Base-by-base conservation (phyloP, 2,329 filamentous ascomycete species). In the Colletotrichum sp. region DNA sequence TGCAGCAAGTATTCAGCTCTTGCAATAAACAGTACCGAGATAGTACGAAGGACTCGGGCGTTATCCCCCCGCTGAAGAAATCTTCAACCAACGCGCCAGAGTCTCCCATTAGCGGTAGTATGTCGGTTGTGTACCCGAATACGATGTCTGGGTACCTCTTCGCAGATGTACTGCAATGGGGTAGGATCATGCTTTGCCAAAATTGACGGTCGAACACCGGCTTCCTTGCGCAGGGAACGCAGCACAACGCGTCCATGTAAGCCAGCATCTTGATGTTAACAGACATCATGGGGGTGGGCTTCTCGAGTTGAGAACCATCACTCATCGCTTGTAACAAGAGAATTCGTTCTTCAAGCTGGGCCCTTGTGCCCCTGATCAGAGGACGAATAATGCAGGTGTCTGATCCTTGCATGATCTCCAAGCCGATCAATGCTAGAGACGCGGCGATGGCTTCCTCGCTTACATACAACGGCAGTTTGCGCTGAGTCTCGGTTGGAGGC, bases 221-320 rank as follows among this genome's bases (percentile, higher is more conserved):
- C 10, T 34, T 26, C 52, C 61, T 70, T 8, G 75, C 70, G 28
- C 61, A 74, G n/a, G 75, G 75, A 12, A 76, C 61, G 36, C 71
- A 76, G 26, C 43, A 74, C 5, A 74, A 8, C 2, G 58, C 13
- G 36, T 76, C 71, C 48, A 74, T 68, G 24, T 74, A 74, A n/a
- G 75, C 75, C 61, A 74, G 60, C 60, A 76, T 70, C 18, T 67
- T 74, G 8, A 71, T 34, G 58, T 76, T 73, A 12, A 70, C 56
- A 15, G 66, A 34, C 64, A 73, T 62, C 71, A 70, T 73, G 13
- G 55, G 58, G 1, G 71, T 73, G 1, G 58, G 55, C 30, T 18
- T 62, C 5, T 64, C 34, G 16, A 28, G 36, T 52, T 28, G 26
- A 10, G 18, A 16, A 21, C 9, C 13, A 8, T 16, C 26, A 3